Conservation (phyloP, 164 flowering plant genomes). For the Chimonanthus salicifolius region DNA sequence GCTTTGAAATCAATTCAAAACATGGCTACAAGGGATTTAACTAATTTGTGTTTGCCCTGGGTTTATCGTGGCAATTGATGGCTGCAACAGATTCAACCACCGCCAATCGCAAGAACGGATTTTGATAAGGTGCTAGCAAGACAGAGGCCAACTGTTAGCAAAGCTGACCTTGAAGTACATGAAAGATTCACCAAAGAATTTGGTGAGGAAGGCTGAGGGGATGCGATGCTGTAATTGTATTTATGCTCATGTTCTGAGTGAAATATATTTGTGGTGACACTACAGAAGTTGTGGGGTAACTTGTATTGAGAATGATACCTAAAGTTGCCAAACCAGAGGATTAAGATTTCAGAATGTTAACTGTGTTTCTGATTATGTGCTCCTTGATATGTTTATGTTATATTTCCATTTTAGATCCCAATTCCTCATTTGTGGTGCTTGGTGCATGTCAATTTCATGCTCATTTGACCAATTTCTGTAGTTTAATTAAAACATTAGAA, state of each 20-base stretch:
- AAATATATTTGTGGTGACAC: background rate
- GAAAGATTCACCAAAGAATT: constrained; percentile 95
- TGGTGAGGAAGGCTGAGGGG: constrained; percentile 87
- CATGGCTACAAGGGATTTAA: background rate
- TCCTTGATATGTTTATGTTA: too few relatives aligned
- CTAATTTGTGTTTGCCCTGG: too few relatives aligned
- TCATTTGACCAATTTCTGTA: too few relatives aligned
- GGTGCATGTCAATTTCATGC: too few relatives aligned
- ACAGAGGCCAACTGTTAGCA: constrained; percentile 97
- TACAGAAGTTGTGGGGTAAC: background rate
- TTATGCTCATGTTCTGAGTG: background rate
- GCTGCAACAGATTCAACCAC: constrained; percentile 72
- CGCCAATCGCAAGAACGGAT: constrained; percentile 75
- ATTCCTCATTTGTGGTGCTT: too few relatives aligned
- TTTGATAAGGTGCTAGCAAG: constrained; percentile 93
- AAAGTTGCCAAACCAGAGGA: background rate
- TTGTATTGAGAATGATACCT: background rate
- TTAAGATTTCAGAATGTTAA: background rate
- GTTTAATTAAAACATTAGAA: too few relatives aligned
- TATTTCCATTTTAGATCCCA: too few relatives aligned
- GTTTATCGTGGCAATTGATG: background rate
- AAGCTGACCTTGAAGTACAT: constrained; percentile 85
- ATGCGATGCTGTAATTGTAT: background rate
- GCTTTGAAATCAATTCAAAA: background rate
- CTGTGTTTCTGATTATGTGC: background rate